Conservation (phyloP, 2,329 filamentous ascomycete genomes). For the Zymoseptoria tritici region DNA sequence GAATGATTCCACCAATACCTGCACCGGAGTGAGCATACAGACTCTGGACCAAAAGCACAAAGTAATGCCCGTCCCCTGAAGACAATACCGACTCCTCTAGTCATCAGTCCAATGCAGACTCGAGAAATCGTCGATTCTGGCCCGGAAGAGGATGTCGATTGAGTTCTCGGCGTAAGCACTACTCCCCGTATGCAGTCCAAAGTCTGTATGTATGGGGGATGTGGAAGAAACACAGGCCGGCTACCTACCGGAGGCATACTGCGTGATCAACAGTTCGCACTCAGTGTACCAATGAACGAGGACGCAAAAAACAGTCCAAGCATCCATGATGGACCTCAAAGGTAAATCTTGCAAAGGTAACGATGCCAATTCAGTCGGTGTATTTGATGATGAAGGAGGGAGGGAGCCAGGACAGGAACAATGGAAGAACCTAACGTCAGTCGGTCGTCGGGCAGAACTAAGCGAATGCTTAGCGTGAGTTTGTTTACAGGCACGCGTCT, state of each 20-base stretch:
- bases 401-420: too few species aligned
- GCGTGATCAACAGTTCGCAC: neutral
- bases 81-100: too few species aligned
- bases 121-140: too few species aligned
- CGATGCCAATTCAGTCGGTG: neutral
- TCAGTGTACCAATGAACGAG: neutral
- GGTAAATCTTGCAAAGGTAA: neutral
- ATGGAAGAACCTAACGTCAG: too few species aligned
- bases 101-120: too few species aligned
- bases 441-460: neutral
- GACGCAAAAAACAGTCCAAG: neutral
- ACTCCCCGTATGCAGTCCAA: too few species aligned
- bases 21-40: neutral
- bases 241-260: neutral
- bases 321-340: neutral
- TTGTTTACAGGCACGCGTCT: neutral
- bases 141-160: too few species aligned
- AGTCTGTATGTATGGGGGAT: too few species aligned
- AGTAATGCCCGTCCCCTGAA: too few species aligned
- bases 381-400: neutral
- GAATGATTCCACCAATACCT: neutral
- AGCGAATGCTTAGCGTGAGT: neutral
- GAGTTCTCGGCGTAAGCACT: too few species aligned
- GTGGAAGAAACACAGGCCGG: too few species aligned
- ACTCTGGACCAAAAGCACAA: too few species aligned